Evolutionary conservation across 768 basidiomycete genomes (phyloP).

Genomic region (Russula olivacea): DNA sequence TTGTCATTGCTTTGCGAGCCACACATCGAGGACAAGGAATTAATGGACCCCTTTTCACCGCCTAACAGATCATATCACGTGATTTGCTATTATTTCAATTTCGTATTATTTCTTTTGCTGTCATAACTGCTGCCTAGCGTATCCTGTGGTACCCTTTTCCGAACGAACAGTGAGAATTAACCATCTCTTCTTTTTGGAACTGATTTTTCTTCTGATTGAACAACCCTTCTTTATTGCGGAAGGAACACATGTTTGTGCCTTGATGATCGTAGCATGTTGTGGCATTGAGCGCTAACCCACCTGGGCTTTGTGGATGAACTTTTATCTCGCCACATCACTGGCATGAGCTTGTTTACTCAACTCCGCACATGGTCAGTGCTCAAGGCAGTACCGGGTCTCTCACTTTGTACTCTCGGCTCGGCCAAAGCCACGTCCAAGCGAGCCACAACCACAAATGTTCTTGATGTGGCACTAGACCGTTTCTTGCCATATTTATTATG

Average conservation of each 20-base stretch:
- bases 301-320: slow-evolving; percentile 5
- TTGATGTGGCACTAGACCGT: background rate
- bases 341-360: slow-evolving; percentile 4
- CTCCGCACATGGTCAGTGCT: slow-evolving; percentile 9
- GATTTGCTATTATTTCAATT: background rate
- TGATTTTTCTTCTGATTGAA: background rate
- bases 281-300: background rate
- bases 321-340: background rate
- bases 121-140: background rate
- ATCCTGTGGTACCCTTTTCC: background rate
- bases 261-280: background rate
- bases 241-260: background rate
- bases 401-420: slow-evolving; percentile 8
- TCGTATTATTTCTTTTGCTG: background rate
- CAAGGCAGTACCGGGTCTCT: background rate
- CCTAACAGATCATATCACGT: background rate
- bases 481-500: slow-evolving; percentile 9
- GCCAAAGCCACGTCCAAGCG: slow-evolving; percentile 11
- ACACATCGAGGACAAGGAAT: slow-evolving; percentile 16
- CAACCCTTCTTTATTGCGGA: background rate
- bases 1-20: slow-evolving; percentile 15
- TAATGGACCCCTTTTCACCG: slow-evolving; percentile 3
- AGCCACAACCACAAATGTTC: slow-evolving; percentile 8
- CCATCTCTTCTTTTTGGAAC: too few relatives aligned
- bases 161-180: background rate